Evolutionary conservation across 148 eudicot genomes (phyloP).

Genomic region (Rhododendron williamsianum): DNA sequence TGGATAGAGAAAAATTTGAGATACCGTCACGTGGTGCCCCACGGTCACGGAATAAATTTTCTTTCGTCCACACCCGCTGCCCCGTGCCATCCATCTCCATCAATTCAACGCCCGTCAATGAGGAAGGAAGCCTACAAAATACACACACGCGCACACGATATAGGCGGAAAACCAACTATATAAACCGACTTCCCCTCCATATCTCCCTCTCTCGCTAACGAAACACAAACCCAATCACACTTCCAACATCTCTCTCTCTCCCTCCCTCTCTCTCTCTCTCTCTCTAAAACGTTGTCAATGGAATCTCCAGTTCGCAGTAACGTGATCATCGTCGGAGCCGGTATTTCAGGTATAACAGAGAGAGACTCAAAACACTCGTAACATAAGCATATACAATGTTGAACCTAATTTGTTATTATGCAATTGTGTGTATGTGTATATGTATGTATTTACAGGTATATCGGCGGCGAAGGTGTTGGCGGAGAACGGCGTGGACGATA

Average conservation of each 20-base stretch:
- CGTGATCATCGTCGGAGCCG: conserved; percentile 83
- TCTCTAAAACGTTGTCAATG: conserved; percentile 29
- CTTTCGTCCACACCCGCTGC: background rate
- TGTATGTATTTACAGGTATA: conserved; percentile 35
- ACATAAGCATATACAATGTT: background rate
- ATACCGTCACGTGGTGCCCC: too few species aligned
- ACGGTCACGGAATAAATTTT: too few species aligned
- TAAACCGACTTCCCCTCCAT: conserved; percentile 22
- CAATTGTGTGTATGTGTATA: background rate
- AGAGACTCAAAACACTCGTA: background rate
- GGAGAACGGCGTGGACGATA: conserved; percentile 75
- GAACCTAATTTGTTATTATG: background rate
- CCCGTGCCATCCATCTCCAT: background rate
- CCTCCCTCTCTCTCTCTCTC: conserved; percentile 10
- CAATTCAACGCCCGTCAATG: conserved; percentile 10
- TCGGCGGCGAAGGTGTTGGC: conserved; percentile 69
- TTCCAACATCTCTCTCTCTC: background rate
- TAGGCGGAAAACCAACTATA: conserved; percentile 16
- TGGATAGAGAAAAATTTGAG: too few species aligned
- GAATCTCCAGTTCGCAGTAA: conserved; percentile 51
- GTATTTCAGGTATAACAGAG: conserved; percentile 54
- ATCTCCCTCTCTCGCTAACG: background rate
- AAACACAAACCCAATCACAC: background rate
- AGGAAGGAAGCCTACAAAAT: background rate
- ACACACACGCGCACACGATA: background rate